A percentile compares a stretch with the other conserved stretches of the same genome.
phyloP scores from a whole-genome alignment of 2,329 filamentous ascomycete species.

The Cucurbitaria berberidis region DNA sequence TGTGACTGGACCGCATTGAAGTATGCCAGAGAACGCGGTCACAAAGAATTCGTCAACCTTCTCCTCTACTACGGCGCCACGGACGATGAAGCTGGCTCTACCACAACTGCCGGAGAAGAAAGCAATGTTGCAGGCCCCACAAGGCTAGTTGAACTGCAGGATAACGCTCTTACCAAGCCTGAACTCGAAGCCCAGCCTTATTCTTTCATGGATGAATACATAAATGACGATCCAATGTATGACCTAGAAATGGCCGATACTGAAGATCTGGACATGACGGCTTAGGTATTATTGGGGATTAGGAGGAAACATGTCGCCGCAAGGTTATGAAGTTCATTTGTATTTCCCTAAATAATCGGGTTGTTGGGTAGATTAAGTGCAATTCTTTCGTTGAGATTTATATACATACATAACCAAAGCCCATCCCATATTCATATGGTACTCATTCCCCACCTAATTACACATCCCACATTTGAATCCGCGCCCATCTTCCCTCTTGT shows the following conservation, averaged over 20 bases:
- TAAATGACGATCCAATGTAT: background rate
- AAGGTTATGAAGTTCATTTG: background rate
- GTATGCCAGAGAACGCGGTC: background rate
- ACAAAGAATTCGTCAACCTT: background rate
- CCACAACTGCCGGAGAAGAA: background rate
- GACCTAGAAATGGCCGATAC: background rate
- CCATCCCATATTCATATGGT: too few relatives aligned
- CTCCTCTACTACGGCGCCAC: conserved; percentile 1
- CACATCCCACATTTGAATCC: too few relatives aligned
- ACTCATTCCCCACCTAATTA: too few relatives aligned
- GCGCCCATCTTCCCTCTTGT: too few relatives aligned
- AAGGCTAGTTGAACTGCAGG: background rate
- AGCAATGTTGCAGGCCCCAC: background rate
- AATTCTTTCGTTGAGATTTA: too few relatives aligned
- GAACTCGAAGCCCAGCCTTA: background rate
- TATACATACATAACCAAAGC: too few relatives aligned
- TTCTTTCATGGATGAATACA: background rate
- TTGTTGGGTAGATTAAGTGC: conserved; percentile 22
- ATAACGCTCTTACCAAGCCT: background rate
- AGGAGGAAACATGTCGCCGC: background rate
- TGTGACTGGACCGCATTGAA: background rate
- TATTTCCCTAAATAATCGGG: conserved; percentile 5
- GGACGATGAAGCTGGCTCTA: background rate
- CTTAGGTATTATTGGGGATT: background rate
- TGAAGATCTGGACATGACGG: background rate